Base-by-base conservation (phyloP, 1,139 yeast genomes). In the Zhuliangozyma parablackwelliae region DNA sequence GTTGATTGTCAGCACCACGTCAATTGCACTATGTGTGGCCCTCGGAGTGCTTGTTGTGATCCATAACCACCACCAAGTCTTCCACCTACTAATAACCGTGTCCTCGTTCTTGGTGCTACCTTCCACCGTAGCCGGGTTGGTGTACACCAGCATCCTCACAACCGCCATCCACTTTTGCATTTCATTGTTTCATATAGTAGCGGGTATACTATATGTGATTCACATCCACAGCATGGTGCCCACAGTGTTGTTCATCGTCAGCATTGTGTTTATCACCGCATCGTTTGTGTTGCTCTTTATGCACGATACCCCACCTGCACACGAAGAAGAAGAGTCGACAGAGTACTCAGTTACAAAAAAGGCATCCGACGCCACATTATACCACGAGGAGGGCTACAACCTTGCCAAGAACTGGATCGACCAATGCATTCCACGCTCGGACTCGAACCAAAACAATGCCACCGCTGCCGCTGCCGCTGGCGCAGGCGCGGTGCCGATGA, bases 161-260 rank as follows among this genome's bases (percentile, higher is more conserved):
- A 33, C 39, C 9, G 10, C 29, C 26, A 7, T 36, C 9, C 50
- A 51, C 30, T 12, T 41, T 10, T 10, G 46, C 11, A 26, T 45
- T 7, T 46, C 49, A 7, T 20, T 42, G 6, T 48, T 53, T 31
- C 46, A 55, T 39, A 36, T 49, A 28, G 48, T 47, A 29, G 41
- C 50, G 6, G 61, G 61, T 3, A 45, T 53, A 43, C 35, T 45
- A 33, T 42, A 32, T 24, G 35, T 42, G 10, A 23, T 39, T 7
- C 30, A 29, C 21, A 12, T 29, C 20, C 30, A 24, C 7, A 21
- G 32, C 11, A 33, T 28, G 13, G 33, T n/a, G 3, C 25, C 33
- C 6, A 33, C 35, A 2, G 36, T 44, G 21, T 29, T 52, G 32
- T 39, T 53, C 26, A 41, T 50, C n/a, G 43, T 51, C 7, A 37